Base-by-base conservation (phyloP, 2,329 filamentous ascomycete genomes). In the Rasamsonia emersonii region DNA sequence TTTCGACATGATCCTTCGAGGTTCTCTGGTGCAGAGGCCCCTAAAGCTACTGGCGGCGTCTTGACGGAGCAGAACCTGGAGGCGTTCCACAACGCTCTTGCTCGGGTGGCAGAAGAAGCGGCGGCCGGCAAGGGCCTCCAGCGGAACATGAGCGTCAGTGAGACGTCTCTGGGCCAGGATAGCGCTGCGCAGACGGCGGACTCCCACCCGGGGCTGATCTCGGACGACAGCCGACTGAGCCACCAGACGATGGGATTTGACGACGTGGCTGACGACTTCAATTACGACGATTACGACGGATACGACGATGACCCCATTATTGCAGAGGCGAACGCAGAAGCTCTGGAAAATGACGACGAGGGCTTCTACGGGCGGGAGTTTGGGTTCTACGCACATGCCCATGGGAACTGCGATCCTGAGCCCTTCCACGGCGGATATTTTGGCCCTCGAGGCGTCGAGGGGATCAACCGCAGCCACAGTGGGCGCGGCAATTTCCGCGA, bases 291-390 rank as follows among this genome's bases (percentile, higher is more conserved):
- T 38, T 74, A 76, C 37, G 74, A 76, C 37, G 76, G 79, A 26
- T 70, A 83, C 30, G 83, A 85, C 37, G 86, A 96, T 43, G 88
- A 95, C 46, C 77, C 79, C 18, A 91, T 96, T 46, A 93, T 98
- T 38, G 89, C 88, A 0, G 91, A 86, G 36, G 91, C 91, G 4
- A 98, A 98, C 46, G 88, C 89, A 1, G 88, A 91, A 53, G 91
- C 83, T 1, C 68, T 98, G 5, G 89, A 91, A 27, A 88, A 86
- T 44, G 91, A 98, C 50, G 80, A 80, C 5, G 89, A 95, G 42
- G 89, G 86, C 1, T 93, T 91, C 65, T 98, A 98, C 51, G 91
- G 91, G 0, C 81, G 86, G 45, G 91, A 98, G 54, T 98, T 98
- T 51, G 88, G 86, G 1, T 98, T 98, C 56, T 98, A 94, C 55